These are phyloP conservation scores for Hygrocybe punicea DNA, from an alignment of 768 basidiomycete species.

Conservation along the genomic window DNA sequence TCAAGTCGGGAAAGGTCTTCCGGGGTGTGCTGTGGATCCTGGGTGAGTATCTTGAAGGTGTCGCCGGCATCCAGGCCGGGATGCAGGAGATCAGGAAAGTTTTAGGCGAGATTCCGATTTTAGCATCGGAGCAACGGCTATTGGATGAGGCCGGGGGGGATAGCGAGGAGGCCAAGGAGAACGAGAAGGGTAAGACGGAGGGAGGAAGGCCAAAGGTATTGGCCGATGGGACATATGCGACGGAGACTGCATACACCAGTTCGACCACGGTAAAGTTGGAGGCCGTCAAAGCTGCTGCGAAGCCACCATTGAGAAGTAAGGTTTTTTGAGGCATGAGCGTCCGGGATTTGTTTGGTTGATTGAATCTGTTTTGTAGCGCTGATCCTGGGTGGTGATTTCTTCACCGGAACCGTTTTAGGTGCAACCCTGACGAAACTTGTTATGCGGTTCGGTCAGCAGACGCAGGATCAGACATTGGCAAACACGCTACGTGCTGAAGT, in stretches of 20 bases:
- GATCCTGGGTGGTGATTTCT: constrained; percentile 94
- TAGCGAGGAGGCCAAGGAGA: constrained; percentile 50
- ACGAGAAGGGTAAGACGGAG: constrained; percentile 47
- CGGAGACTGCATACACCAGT: constrained; percentile 84
- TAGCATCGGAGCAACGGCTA: constrained; percentile 82
- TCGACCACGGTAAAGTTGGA: constrained; percentile 63
- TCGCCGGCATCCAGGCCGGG: constrained; percentile 63
- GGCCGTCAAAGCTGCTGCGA: constrained; percentile 79
- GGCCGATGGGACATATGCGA: constrained; percentile 97
- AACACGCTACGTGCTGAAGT: constrained; percentile 89
- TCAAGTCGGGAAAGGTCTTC: constrained; percentile 96
- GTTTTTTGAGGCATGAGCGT: constrained; percentile 16
- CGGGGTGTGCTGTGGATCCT: constrained; percentile 96
- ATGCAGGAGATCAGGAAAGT: constrained; percentile 80
- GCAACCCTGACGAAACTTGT: constrained; percentile 88
- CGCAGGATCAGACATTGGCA: constrained; percentile 42
- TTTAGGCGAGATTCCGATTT: constrained; percentile 94
- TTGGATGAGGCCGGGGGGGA: constrained; percentile 65
- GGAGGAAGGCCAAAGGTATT: constrained; percentile 70
- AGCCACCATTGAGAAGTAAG: constrained; percentile 82
- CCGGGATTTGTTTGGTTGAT: constrained; percentile 2
- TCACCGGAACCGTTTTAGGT: constrained; percentile 89
- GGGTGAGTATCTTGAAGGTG: constrained; percentile 85
- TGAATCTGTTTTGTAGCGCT: constrained; percentile 49
- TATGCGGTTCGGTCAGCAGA: constrained; percentile 64